A percentile compares a stretch with the other conserved stretches of the same genome.
Evolutionary conservation across 1,284 basidiomycete species (phyloP).

Genomic region (Sphagnurus paluster): DNA sequence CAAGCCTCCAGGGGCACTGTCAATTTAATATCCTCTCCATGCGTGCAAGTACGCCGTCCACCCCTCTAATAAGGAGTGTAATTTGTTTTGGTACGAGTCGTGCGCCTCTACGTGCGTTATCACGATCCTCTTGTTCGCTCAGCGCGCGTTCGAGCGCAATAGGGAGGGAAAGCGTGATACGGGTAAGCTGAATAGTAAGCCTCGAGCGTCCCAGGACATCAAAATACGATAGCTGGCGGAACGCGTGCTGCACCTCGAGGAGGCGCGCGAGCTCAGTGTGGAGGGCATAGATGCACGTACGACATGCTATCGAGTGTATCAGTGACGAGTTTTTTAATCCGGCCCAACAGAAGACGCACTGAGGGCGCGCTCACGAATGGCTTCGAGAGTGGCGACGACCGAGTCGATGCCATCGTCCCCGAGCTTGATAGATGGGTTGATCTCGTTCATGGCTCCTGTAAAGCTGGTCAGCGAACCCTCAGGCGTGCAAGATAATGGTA

Average conservation of each 20-base stretch:
- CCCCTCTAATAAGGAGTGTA: slow-evolving; percentile 54
- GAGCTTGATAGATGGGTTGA: slow-evolving; percentile 68
- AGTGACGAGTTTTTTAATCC: slow-evolving; percentile 6
- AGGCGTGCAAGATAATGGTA: slow-evolving; percentile 34
- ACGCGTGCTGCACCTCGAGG: slow-evolving; percentile 76
- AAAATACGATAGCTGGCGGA: slow-evolving; percentile 76
- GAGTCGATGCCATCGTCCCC: slow-evolving; percentile 73
- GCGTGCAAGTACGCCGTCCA: slow-evolving; percentile 60
- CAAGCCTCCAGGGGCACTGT: background rate
- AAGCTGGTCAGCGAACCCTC: background rate
- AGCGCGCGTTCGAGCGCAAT: slow-evolving; percentile 76
- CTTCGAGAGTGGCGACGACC: slow-evolving; percentile 60
- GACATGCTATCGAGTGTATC: slow-evolving; percentile 55
- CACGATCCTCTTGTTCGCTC: slow-evolving; percentile 25
- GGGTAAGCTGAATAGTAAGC: slow-evolving; percentile 74
- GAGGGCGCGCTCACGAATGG: slow-evolving; percentile 66
- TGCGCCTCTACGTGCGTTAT: slow-evolving; percentile 15
- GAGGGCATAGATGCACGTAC: slow-evolving; percentile 73
- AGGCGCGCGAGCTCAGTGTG: slow-evolving; percentile 72
- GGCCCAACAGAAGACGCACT: slow-evolving; percentile 43
- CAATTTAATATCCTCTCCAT: slow-evolving; percentile 61
- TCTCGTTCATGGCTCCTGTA: slow-evolving; percentile 68
- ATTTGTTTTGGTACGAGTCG: slow-evolving; percentile 58
- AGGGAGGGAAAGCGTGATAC: slow-evolving; percentile 79
- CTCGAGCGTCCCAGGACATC: slow-evolving; percentile 77